phyloP scores from a whole-genome alignment of 305 asterid genomes.

The Solanum chacoense region DNA sequence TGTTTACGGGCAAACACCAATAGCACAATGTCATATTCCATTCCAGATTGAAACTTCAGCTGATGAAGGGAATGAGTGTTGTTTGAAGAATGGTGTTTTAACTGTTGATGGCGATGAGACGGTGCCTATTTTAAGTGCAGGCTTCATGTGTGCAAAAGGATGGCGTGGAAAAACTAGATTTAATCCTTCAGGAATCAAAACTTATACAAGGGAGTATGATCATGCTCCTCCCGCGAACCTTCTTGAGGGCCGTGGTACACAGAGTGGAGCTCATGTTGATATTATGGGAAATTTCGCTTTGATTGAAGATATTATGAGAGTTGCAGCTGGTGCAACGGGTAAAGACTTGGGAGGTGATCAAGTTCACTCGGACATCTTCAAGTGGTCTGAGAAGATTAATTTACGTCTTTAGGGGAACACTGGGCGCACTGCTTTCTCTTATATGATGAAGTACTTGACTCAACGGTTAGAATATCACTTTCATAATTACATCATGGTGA shows the following conservation, averaged over 20 bases:
- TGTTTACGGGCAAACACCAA: slow-evolving; percentile 42
- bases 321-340: slow-evolving; percentile 72
- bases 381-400: slow-evolving; percentile 64
- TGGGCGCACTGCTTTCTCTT: background rate
- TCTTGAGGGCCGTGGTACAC: slow-evolving; percentile 85
- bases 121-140: slow-evolving; percentile 69
- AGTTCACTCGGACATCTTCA: slow-evolving; percentile 54
- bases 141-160: slow-evolving; percentile 76
- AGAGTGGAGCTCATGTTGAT: slow-evolving; percentile 85
- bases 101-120: slow-evolving; percentile 80
- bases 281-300: slow-evolving; percentile 79
- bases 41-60: slow-evolving; percentile 74
- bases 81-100: slow-evolving; percentile 54
- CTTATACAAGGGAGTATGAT: slow-evolving; percentile 48
- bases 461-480: background rate
- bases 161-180: slow-evolving; percentile 82
- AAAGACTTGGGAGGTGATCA: slow-evolving; percentile 80
- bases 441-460: background rate
- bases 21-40: slow-evolving; percentile 68
- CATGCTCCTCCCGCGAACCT: slow-evolving; percentile 73
- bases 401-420: slow-evolving; percentile 23
- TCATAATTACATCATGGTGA: background rate
- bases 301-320: slow-evolving; percentile 65
- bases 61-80: slow-evolving; percentile 31
- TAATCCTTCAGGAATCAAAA: slow-evolving; percentile 65